phyloP scores from a whole-genome alignment of 2,329 filamentous ascomycete genomes.

The Hymenoscyphus linearis region DNA sequence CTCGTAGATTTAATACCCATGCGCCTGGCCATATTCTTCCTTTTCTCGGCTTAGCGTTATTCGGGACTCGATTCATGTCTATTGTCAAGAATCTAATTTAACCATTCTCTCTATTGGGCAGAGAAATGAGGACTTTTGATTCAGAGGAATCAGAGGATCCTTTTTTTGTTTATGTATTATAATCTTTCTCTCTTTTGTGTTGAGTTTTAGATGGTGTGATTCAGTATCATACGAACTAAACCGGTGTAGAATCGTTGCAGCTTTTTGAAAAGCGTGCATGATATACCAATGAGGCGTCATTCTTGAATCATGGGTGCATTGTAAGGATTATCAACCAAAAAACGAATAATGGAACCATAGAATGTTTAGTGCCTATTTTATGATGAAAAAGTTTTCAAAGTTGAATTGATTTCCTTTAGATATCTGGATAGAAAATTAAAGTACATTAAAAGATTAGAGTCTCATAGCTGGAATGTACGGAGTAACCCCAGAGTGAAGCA shows the following conservation, averaged over 20 bases:
- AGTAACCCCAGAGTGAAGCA: too few relatives aligned
- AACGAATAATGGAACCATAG: conserved; percentile 27
- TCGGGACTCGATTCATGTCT: not conserved
- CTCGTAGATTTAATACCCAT: conserved; percentile 18
- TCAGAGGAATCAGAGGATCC: conserved; percentile 5
- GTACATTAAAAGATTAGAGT: too few relatives aligned
- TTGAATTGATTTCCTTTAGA: not conserved
- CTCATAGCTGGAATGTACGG: too few relatives aligned
- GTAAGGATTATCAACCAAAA: conserved; percentile 17
- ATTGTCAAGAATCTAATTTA: not conserved
- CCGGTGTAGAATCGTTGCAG: conserved; percentile 6
- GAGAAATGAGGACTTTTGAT: conserved; percentile 1
- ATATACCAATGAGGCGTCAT: conserved; percentile 11
- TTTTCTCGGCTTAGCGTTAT: conserved; percentile 7
- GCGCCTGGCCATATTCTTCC: conserved; percentile 3
- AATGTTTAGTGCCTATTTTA: conserved; percentile 6
- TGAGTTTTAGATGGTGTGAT: conserved; percentile 17
- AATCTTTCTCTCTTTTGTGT: conserved; percentile 12
- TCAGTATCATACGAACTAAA: conserved; percentile 10
- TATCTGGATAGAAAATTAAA: not conserved
- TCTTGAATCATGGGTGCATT: conserved; percentile 19
- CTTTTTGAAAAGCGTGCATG: conserved; percentile 9
- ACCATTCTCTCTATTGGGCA: conserved; percentile 1
- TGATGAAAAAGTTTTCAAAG: not conserved
- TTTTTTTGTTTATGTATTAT: conserved; percentile 22